A percentile compares a stretch with the other conserved stretches of the same genome.
These are phyloP conservation scores for Eucalyptus globulus DNA, from an alignment of 345 rosid genomes.

Conservation along the genomic window DNA sequence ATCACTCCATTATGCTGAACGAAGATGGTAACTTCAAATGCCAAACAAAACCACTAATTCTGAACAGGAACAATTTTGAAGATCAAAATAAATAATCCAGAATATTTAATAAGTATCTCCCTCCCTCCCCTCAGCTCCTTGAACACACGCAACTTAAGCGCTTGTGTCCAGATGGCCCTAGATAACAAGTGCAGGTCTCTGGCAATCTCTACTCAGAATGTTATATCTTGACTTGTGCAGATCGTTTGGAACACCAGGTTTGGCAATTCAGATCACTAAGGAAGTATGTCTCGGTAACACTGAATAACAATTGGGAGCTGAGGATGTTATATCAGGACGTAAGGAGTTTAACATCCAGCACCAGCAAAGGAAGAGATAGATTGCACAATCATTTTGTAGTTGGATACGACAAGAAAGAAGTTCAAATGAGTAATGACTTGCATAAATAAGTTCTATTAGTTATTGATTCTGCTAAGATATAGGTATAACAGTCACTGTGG, in stretches of 20 bases:
- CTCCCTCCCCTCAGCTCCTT: not conserved
- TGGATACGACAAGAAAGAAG: not conserved
- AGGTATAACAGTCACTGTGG: not conserved
- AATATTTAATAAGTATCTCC: not conserved
- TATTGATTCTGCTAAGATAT: not conserved
- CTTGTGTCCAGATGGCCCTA: not conserved
- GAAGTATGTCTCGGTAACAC: not conserved
- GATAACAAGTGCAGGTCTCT: not conserved
- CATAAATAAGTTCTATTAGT: not conserved
- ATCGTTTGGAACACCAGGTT: not conserved
- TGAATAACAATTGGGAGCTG: not conserved
- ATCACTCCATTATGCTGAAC: not conserved
- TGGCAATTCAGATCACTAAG: not conserved
- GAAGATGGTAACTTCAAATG: not conserved
- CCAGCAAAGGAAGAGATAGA: not conserved
- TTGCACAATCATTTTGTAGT: not conserved
- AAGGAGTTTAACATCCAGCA: not conserved
- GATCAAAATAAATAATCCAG: not conserved
- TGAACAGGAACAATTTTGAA: not conserved
- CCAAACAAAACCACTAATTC: not conserved
- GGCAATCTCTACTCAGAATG: not conserved
- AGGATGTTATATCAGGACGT: not conserved
- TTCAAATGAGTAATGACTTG: not conserved
- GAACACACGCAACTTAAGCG: not conserved
- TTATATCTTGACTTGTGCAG: not conserved